Conservation (phyloP, 176 grass and related monocot genomes). For the Carex kokanica region DNA sequence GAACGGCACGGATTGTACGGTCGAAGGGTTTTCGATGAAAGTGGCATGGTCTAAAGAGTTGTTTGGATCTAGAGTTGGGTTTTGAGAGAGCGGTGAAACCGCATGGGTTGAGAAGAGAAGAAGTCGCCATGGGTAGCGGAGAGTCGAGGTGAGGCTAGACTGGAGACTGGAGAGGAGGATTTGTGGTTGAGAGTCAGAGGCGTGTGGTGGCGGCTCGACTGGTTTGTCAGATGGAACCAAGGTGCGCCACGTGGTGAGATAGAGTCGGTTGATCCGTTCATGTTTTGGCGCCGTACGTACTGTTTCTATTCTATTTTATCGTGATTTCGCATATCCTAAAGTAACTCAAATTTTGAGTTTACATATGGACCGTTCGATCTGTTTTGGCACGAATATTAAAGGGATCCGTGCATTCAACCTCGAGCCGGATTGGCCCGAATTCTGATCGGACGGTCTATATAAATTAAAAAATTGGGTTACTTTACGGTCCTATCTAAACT, state of each 20-base stretch:
- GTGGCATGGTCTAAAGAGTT: not conserved
- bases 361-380: no score
- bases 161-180: slow-evolving; percentile 22
- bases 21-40: slow-evolving; percentile 24
- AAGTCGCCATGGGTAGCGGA: slow-evolving; percentile 45
- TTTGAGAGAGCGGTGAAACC: slow-evolving; percentile 16
- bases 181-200: slow-evolving; percentile 27
- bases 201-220: slow-evolving; percentile 28
- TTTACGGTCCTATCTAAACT: no score
- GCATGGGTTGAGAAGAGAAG: slow-evolving; percentile 42
- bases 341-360: no score
- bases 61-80: slow-evolving; percentile 25
- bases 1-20: slow-evolving; percentile 52
- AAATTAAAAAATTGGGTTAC: no score
- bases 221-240: not conserved
- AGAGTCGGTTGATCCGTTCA: not conserved
- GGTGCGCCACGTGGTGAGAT: slow-evolving; percentile 19
- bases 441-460: no score
- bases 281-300: no score
- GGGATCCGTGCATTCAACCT: no score
- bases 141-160: not conserved
- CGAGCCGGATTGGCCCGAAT: no score
- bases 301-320: not conserved
- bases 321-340: no score
- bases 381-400: no score